Evolutionary conservation across 148 eudicot species (phyloP), one percentile per base, ranked within the genome.

Genomic region (Silene uniflora): DNA sequence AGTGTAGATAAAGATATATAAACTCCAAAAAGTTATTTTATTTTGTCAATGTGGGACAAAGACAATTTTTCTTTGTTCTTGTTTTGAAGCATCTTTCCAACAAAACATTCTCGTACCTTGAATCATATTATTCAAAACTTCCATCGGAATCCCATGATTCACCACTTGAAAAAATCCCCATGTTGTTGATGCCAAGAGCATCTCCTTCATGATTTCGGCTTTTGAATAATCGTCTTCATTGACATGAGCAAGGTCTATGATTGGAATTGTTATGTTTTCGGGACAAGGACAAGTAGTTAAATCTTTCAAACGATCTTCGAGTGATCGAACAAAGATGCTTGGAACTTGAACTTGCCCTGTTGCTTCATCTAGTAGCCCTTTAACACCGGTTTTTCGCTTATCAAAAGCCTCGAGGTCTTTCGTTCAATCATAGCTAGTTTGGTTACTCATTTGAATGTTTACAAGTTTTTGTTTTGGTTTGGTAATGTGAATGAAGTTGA

Each of bases 151-250:
- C 19, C 85, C 84, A 62, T 85, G 90, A 76, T 87, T 85, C 32
- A 87, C 65, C 18, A 87, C 78, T 66, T 81, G 88, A 44, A 87
- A 85, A 72, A 85, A 85, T 8, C 90, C 90, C 86, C 83, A 83
- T 1, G 76, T 70, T 59, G 77, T 70, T 3, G 86, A 87, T 52
- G 86, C 88, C 6, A 1, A 17, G 10, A 66, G 64, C 18, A 87
- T 18, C n/a, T 80, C 58, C 21, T 79, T 42, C 0, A 80, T 72
- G n/a, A 75, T 18, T 2, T 35, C 13, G 39, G 25, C 18, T 39
- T 59, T 46, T n/a, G n/a, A n/a, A n/a, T n/a, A n/a, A 74, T n/a
- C n/a, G n/a, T 69, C 74, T 2, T 16, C 25, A 1, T 44, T 67
- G 42, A 81, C 24, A 16, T 35, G 79, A 23, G 62, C 46, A 0